Evolutionary conservation across 805 yeast genomes (phyloP), one percentile per base, ranked within the genome.

Genomic region (Kregervanrija pseudodelftensis): DNA sequence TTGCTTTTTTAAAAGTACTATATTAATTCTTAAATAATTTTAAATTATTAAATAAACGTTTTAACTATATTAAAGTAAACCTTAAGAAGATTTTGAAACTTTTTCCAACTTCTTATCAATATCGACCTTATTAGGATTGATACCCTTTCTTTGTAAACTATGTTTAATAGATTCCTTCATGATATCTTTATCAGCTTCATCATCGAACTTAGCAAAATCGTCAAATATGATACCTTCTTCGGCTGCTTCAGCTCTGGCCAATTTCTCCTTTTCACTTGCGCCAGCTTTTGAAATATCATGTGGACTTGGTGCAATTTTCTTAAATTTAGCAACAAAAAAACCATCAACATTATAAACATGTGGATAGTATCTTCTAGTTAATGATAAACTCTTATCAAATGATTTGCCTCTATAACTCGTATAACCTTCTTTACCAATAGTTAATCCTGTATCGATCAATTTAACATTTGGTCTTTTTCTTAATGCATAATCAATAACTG

Each of bases 271-370:
- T 66, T 87, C 96, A 59, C 76, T 76, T 16, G 95, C 95, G 54
- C 93, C 91, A 8, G 93, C 90, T 69, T 83, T 85, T 46, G 89
- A 78, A 44, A 79, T 79, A 66, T 86, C 95, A 57, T 83, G 85
- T 39, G 90, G 84, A 52, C 95, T 82, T 48, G 96, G 72, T 0
- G 90, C 95, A 51, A 77, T 80, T 76, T 93, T 93, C 70, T 86
- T 80, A 73, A 93, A 87, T 66, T 91, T 93, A 45, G 99, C 99
- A 48, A 93, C 99, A 65, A 71, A 93, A 76, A 93, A 93, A 17
- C 99, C 99, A 67, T 93, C 99, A 44, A 93, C 99, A 65, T 93
- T 93, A 64, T 93, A 93, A 28, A 96, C 90, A 68, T 93, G 99
- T 44, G 99, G 99, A 64, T 93, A 93, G 67, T 91, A 93, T 66